Evolutionary conservation across 106 monocot species (phyloP), one percentile per base, ranked within the genome.

Genomic region (Xerophyta viscosa): DNA sequence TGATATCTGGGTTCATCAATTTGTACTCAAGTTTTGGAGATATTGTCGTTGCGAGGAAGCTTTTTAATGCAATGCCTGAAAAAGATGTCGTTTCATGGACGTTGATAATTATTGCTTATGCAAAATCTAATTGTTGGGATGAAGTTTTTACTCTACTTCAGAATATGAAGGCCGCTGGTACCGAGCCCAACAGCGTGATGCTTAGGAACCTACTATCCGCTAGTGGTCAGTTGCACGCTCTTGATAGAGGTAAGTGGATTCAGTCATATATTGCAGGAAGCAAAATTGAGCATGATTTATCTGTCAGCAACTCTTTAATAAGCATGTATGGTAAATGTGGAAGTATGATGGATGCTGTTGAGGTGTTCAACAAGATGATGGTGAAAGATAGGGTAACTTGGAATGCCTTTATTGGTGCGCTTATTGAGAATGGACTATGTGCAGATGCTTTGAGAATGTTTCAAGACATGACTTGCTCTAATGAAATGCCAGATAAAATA

Each of bases 81-180:
- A 63, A 56, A 33, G 75, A 75, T 53, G 63, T 75, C 0, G 75
- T 75, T 6, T 58, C 75, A 2, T 75, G 75, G 75, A 75, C 75
- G 11, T 69, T 68, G 3, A 69, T 75, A 49, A 2, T 75, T 15
- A 56, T 62, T 37, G 52, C 60, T 1, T 69, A 63, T 46, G 43
- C 63, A 14, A 58, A 60, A 26, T 11, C n/a, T 17, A 44, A 54
- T 27, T 57, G 23, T 12, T 62, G 56, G 61, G 56, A 67, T 12
- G 63, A 61, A 30, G 77, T 46, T 29, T 31, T 63, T 37, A 1
- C 12, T 23, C 49, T 78, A 30, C 55, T 77, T 50, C 30, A 71
- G 39, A 49, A 60, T 12, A 67, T 73, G 73, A 45, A 48, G 15
- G 29, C 19, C 15, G 46, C 30, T 17, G 66, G 71, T 15, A 21